These are phyloP conservation scores for Collybia sp. DNA, from an alignment of 768 basidiomycete species.

Conservation along the genomic window DNA sequence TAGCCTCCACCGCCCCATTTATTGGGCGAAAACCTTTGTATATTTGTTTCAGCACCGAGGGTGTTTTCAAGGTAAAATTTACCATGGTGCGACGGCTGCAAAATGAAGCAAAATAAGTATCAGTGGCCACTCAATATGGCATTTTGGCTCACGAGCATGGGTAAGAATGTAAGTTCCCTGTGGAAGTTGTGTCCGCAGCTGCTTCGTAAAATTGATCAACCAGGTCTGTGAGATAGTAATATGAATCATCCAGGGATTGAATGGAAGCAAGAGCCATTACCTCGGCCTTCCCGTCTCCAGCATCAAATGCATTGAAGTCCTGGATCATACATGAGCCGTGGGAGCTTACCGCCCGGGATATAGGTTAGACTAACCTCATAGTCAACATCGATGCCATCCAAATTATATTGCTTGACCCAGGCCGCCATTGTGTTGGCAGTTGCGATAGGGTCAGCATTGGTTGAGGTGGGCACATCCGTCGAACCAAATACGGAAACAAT, in stretches of 20 bases:
- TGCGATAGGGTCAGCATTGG: conserved; percentile 52
- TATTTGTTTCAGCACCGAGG: neutral
- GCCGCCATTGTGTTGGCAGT: conserved; percentile 63
- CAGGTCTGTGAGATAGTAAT: conserved; percentile 28
- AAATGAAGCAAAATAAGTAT: neutral
- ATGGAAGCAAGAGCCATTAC: conserved; percentile 12
- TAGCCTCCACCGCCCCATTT: conserved; percentile 49
- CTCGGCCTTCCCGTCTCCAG: conserved; percentile 48
- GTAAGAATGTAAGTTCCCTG: conserved; percentile 45
- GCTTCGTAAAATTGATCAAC: conserved; percentile 49
- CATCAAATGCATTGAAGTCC: conserved; percentile 61
- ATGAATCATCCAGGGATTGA: neutral
- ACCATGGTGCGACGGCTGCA: conserved; percentile 52
- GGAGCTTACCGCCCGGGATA: neutral
- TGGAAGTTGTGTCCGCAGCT: conserved; percentile 45
- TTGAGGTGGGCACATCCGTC: conserved; percentile 50
- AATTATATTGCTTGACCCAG: conserved; percentile 53
- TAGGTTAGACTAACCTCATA: conserved; percentile 41
- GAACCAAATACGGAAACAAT: conserved; percentile 66
- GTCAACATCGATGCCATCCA: conserved; percentile 75
- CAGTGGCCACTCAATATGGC: neutral
- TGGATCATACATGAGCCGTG: conserved; percentile 12
- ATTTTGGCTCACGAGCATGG: conserved; percentile 43
- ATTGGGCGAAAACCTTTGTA: conserved; percentile 35
- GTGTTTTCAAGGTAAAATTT: conserved; percentile 1